Evolutionary conservation across 306 rosid species (phyloP), one percentile per base, ranked within the genome.

Genomic region (Calophaca sinica): DNA sequence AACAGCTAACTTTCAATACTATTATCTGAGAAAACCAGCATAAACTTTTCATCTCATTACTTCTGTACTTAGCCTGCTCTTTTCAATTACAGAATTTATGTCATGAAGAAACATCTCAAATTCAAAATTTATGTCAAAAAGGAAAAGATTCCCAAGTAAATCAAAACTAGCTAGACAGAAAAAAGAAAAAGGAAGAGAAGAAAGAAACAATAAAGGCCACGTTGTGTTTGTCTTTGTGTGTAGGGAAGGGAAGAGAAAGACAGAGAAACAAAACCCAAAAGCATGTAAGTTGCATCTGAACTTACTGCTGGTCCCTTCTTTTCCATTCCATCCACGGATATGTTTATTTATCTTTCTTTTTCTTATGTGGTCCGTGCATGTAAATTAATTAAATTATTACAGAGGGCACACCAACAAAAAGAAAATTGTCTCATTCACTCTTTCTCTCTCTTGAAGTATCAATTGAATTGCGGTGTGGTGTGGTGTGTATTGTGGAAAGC

Each of bases 251-350:
- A 63, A 60, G 41, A 77, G 70, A 72, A 41, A 81, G 68, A 64
- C 46, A 58, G 49, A 48, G 72, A 79, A 83, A 76, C 65, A 71
- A 73, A 73, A 75, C 78, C 72, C 84, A 77, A 81, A 82, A 80
- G 78, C 73, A 84, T 83, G 84, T 53, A 87, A 80, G 75, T 75
- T 76, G 45, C 54, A 77, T 78, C 76, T 78, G 81, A 74, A 74
- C 71, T 60, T 77, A 80, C 84, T 55, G 73, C 84, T 85, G 96
- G 88, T 86, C 87, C 87, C 91, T 82, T 75, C 45, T 65, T 57
- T 57, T 50, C 46, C 45, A 50, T 64, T 52, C 62, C 44, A 5
- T 26, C 13, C 52, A 60, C 9, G 15, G 65, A 4, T 39, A 1
- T 49, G n/a, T 64, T 5, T 60, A 45, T n/a, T 0, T 45, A 7